Evolutionary conservation across 306 rosid species (phyloP).

Genomic region (Gillenia trifoliata): DNA sequence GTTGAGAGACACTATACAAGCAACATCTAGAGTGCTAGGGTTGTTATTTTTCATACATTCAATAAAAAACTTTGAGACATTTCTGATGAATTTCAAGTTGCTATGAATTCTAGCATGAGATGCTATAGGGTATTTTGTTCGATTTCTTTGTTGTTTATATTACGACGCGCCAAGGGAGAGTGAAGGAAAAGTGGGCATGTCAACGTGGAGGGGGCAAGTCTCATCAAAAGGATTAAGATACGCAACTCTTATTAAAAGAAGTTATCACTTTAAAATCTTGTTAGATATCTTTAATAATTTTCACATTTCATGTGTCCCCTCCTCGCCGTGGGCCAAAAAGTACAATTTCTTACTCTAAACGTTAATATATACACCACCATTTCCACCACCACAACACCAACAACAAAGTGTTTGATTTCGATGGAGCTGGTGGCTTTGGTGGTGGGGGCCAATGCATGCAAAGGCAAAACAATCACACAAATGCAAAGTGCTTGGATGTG

Average conservation of each 20-base stretch:
- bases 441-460: conserved; percentile 29
- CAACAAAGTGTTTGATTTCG: conserved; percentile 30
- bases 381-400: neutral
- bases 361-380: neutral
- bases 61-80: too few relatives aligned
- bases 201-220: conserved; percentile 45
- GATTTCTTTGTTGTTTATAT: neutral
- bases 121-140: neutral
- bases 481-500: neutral
- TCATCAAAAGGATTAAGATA: conserved; percentile 41
- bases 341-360: conserved; percentile 12
- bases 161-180: neutral
- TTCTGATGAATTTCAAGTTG: neutral
- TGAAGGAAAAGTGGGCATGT: neutral
- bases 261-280: conserved; percentile 34
- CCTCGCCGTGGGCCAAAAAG: conserved; percentile 41
- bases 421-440: conserved; percentile 30
- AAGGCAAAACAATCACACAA: neutral
- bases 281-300: neutral
- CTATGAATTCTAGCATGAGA: neutral
- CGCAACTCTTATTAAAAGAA: conserved; percentile 53
- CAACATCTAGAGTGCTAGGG: neutral
- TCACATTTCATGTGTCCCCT: conserved; percentile 6
- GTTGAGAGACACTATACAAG: neutral
- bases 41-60: neutral